Percentiles rank a stretch among this genome's conserved stretches.
Evolutionary conservation across 495 filamentous ascomycete species (phyloP).

Genomic region (Tuber aestivum): DNA sequence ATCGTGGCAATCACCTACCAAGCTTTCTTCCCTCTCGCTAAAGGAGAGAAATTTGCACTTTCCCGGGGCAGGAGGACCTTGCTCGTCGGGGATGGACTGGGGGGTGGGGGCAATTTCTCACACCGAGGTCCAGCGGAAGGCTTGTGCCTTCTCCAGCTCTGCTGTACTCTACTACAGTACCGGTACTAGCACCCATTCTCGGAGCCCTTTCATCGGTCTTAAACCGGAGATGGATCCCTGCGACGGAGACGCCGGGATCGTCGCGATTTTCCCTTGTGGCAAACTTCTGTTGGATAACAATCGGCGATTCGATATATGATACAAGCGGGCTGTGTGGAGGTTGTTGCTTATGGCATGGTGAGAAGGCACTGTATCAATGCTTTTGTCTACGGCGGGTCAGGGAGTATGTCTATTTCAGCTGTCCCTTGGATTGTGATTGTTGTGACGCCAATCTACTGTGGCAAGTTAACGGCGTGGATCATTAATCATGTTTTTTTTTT

Average conservation of each 20-base stretch:
- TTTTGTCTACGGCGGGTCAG: neutral
- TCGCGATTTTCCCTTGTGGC: neutral
- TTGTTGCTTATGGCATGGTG: neutral
- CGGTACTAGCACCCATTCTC: too few species aligned
- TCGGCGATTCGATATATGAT: neutral
- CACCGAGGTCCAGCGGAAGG: neutral
- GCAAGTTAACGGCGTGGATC: neutral
- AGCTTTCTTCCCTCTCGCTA: neutral
- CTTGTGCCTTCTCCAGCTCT: neutral
- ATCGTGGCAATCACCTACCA: neutral
- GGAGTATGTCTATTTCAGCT: neutral
- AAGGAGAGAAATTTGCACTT: neutral
- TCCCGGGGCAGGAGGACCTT: neutral
- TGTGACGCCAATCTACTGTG: neutral
- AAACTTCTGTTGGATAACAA: neutral
- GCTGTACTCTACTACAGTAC: neutral
- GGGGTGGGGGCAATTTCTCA: neutral
- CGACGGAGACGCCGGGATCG: neutral
- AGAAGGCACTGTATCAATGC: neutral
- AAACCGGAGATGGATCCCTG: neutral
- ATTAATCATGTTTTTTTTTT: neutral
- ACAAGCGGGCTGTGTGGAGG: neutral
- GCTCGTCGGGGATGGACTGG: neutral
- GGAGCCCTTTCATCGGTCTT: neutral
- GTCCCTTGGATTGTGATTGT: neutral